Evolutionary conservation across 83 land plant genomes (phyloP).

Genomic region (Larix sibirica): DNA sequence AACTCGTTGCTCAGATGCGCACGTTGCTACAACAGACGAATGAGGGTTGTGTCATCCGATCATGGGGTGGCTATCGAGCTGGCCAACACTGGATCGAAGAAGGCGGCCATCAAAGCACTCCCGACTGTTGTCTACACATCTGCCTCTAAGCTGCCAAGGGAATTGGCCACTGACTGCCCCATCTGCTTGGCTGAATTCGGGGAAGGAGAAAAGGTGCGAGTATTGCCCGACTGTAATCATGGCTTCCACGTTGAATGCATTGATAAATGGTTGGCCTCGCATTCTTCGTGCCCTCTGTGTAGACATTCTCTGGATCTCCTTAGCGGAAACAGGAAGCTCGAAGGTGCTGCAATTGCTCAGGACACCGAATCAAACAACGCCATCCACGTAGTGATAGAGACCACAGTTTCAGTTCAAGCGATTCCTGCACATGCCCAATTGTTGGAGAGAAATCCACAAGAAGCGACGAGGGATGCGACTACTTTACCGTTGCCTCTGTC

Average conservation of each 20-base stretch:
- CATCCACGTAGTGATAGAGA: too few relatives aligned
- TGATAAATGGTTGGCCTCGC: conserved; percentile 40
- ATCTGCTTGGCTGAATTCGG: conserved; percentile 41
- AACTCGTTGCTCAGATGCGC: conserved; percentile 70
- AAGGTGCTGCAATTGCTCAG: too few relatives aligned
- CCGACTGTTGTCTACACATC: conserved; percentile 16
- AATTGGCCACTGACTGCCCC: conserved; percentile 27
- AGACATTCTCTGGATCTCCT: conserved; percentile 12
- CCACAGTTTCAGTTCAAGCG: too few relatives aligned
- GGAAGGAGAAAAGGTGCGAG: conserved; percentile 34
- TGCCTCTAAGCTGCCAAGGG: background rate
- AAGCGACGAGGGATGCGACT: too few relatives aligned
- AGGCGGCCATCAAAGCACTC: conserved; percentile 17
- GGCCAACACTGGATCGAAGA: background rate
- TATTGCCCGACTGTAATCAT: conserved; percentile 47
- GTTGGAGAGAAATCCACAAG: too few relatives aligned
- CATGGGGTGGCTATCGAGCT: background rate
- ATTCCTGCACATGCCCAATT: too few relatives aligned
- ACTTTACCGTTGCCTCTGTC: too few relatives aligned
- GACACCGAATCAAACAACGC: too few relatives aligned
- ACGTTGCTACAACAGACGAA: conserved; percentile 31
- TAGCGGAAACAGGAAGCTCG: too few relatives aligned
- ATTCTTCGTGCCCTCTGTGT: conserved; percentile 50
- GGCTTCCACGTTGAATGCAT: conserved; percentile 50
- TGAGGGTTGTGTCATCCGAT: background rate